Evolutionary conservation across 371 early-diverging fungal genomes (phyloP).

Genomic region (Dentiscutata heterogama): DNA sequence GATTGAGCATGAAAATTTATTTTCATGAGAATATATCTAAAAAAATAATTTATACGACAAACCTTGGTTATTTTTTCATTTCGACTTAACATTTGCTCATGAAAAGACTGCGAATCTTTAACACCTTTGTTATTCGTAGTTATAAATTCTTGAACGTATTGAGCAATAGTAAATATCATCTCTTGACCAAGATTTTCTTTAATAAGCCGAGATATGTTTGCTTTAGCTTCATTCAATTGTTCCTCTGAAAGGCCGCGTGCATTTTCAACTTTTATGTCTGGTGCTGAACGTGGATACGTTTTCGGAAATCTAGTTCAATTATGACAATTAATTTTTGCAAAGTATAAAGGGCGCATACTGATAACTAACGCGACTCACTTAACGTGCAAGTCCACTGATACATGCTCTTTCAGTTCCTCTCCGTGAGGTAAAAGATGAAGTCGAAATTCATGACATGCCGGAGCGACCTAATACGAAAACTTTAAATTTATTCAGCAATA

Average conservation of each 20-base stretch:
- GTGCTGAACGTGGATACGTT: constrained; percentile 76
- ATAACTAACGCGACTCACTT: constrained; percentile 52
- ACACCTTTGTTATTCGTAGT: constrained; percentile 66
- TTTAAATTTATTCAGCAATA: neutral
- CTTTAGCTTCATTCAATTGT: constrained; percentile 59
- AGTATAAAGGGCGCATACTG: constrained; percentile 13
- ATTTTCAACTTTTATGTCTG: constrained; percentile 69
- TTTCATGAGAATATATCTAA: too few relatives aligned
- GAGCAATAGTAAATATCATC: constrained; percentile 81
- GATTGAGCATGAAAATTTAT: neutral
- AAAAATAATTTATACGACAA: too few relatives aligned
- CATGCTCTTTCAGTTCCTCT: constrained; percentile 65
- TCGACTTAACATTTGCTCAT: constrained; percentile 70
- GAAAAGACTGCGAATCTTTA: constrained; percentile 65
- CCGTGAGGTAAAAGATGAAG: constrained; percentile 67
- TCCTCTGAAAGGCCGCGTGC: constrained; percentile 65
- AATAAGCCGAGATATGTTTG: constrained; percentile 58
- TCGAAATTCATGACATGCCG: constrained; percentile 73
- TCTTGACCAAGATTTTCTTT: constrained; percentile 69
- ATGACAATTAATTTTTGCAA: neutral
- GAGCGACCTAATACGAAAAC: constrained; percentile 58
- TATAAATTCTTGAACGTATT: constrained; percentile 71
- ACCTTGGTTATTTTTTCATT: constrained; percentile 66
- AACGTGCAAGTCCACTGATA: constrained; percentile 67
- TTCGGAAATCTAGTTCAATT: constrained; percentile 62